phyloP scores from a whole-genome alignment of 2,329 filamentous ascomycete species.

The Pochonia chlamydosporia region DNA sequence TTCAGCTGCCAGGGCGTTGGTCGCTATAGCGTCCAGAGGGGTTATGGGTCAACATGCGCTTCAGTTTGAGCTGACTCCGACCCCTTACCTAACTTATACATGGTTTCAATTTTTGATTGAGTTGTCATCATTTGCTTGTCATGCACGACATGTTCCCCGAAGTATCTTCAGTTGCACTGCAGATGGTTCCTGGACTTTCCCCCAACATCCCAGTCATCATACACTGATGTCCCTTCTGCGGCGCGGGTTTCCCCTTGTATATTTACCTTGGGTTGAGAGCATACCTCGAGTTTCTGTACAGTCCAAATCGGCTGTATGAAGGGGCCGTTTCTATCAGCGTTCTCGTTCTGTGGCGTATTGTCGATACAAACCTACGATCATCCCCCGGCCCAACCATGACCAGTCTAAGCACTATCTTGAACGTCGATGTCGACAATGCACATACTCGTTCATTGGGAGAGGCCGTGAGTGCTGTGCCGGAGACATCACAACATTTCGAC shows the following conservation, averaged over 20 bases:
- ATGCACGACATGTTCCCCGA: constrained; percentile 10
- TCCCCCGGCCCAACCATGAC: constrained; percentile 42
- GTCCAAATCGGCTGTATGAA: constrained; percentile 35
- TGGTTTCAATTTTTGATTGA: constrained; percentile 4
- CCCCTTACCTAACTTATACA: constrained; percentile 1
- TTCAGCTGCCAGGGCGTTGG: constrained; percentile 10
- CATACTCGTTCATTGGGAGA: constrained; percentile 39
- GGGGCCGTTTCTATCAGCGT: constrained; percentile 7
- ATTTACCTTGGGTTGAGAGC: constrained; percentile 15
- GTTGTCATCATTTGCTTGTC: constrained; percentile 8
- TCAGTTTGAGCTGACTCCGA: constrained; percentile 1
- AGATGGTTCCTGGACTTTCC: constrained; percentile 16
- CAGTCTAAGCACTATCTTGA: constrained; percentile 52
- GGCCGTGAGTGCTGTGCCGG: constrained; percentile 33
- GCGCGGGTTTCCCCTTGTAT: no score
- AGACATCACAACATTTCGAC: constrained; percentile 20
- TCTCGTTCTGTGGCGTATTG: not conserved
- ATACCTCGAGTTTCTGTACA: constrained; percentile 1
- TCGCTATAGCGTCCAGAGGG: constrained; percentile 8
- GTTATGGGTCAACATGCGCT: constrained; percentile 3
- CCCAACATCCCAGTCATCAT: constrained; percentile 12
- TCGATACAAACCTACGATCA: constrained; percentile 23
- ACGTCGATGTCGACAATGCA: constrained; percentile 47
- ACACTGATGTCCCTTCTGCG: no score
- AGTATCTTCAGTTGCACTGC: constrained; percentile 14